A percentile compares a stretch with the other conserved stretches of the same genome.
phyloP scores from a whole-genome alignment of 805 yeast genomes.

The Candida oleophila region DNA sequence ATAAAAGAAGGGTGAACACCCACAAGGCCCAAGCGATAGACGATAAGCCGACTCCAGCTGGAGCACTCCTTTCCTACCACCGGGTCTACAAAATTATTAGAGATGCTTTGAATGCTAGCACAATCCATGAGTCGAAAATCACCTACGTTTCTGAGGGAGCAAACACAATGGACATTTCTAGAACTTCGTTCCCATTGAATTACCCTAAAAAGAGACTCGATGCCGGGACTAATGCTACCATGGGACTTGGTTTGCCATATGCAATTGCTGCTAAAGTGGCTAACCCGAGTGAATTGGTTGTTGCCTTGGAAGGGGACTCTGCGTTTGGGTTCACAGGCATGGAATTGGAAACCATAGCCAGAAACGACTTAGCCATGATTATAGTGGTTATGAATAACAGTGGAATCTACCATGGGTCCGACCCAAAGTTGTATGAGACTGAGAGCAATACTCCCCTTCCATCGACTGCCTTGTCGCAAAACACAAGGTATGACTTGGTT shows the following conservation, averaged over 20 bases:
- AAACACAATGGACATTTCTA: constrained; percentile 70
- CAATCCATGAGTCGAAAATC: constrained; percentile 25
- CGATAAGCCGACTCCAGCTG: constrained; percentile 17
- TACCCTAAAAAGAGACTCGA: constrained; percentile 57
- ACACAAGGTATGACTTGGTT: constrained; percentile 56
- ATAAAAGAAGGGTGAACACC: constrained; percentile 28
- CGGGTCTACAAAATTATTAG: constrained; percentile 52
- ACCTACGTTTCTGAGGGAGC: constrained; percentile 70
- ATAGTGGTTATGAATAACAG: constrained; percentile 70
- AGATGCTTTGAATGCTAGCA: constrained; percentile 14
- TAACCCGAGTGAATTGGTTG: constrained; percentile 41
- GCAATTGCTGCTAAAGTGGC: constrained; percentile 60
- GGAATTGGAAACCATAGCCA: constrained; percentile 69
- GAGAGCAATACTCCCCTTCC: constrained; percentile 30
- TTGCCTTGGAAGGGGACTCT: constrained; percentile 73
- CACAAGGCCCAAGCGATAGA: constrained; percentile 34
- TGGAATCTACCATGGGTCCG: constrained; percentile 69
- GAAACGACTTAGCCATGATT: constrained; percentile 52
- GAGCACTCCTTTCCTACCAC: constrained; percentile 38
- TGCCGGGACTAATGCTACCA: constrained; percentile 76
- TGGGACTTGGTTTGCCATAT: constrained; percentile 75
- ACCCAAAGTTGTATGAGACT: constrained; percentile 14
- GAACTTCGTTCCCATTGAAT: constrained; percentile 56
- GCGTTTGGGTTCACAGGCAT: constrained; percentile 75
- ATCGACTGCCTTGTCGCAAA: constrained; percentile 57